These are phyloP conservation scores for Gossypium rotundifolium DNA, from an alignment of 345 rosid genomes.

Conservation along the genomic window DNA sequence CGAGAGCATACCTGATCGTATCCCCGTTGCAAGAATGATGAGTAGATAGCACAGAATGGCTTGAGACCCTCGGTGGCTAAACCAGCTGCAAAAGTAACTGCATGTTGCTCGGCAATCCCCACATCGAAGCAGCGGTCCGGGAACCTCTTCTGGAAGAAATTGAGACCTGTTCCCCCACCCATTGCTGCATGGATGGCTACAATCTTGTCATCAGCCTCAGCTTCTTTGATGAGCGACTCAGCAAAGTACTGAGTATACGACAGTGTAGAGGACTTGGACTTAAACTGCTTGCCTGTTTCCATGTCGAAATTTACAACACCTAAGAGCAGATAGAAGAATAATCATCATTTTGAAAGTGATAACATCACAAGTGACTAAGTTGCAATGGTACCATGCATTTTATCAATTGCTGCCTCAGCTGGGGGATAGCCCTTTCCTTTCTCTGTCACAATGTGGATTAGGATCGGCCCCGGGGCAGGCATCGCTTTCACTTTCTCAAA, in stretches of 20 bases:
- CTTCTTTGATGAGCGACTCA: conserved; percentile 59
- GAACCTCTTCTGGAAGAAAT: conserved; percentile 56
- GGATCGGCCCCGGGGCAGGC: conserved; percentile 75
- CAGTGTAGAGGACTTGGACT: conserved; percentile 42
- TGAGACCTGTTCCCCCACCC: conserved; percentile 83
- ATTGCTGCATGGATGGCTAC: conserved; percentile 78
- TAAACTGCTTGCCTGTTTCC: conserved; percentile 48
- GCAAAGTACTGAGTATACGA: conserved; percentile 61
- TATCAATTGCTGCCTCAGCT: conserved; percentile 65
- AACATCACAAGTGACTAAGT: background rate
- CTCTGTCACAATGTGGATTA: conserved; percentile 65
- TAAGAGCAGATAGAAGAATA: conserved; percentile 21
- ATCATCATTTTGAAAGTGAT: conserved; percentile 7
- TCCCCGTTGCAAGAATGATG: conserved; percentile 70
- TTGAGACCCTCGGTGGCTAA: conserved; percentile 67
- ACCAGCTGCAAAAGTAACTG: conserved; percentile 77
- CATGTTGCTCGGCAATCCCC: conserved; percentile 77
- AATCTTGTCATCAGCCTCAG: conserved; percentile 51
- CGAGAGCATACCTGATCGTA: conserved; percentile 58
- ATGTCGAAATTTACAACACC: conserved; percentile 67
- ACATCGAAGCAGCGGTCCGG: conserved; percentile 78
- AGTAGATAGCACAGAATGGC: conserved; percentile 79
- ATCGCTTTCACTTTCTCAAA: conserved; percentile 51
- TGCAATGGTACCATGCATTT: conserved; percentile 51
- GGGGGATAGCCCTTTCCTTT: conserved; percentile 82